Evolutionary conservation across 2,329 filamentous ascomycete genomes (phyloP).

Genomic region (Fusarium algeriense): DNA sequence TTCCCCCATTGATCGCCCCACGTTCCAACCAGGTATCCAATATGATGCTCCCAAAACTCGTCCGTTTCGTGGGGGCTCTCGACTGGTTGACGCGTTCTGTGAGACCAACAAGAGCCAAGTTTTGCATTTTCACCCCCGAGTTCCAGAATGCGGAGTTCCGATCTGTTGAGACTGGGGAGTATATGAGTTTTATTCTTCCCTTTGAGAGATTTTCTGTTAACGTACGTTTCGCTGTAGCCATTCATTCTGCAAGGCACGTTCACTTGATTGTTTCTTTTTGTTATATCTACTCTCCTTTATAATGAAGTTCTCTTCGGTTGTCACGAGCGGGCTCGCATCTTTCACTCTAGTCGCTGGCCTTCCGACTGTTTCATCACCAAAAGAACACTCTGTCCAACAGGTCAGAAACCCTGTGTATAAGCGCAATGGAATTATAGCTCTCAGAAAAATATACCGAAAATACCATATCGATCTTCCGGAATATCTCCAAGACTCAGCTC

Average conservation of each 20-base stretch:
- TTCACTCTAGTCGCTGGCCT: conserved; percentile 20
- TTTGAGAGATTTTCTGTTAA: too few species aligned
- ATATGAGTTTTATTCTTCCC: conserved; percentile 7
- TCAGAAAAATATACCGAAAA: conserved; percentile 53
- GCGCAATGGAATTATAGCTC: conserved; percentile 51
- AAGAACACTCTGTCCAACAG: conserved; percentile 49
- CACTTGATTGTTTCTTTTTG: neutral
- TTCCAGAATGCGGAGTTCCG: conserved; percentile 10
- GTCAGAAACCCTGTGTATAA: conserved; percentile 53
- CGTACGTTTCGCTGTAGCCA: neutral
- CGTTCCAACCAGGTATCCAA: conserved; percentile 6
- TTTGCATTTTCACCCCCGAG: neutral
- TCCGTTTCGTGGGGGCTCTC: neutral
- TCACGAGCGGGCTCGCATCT: conserved; percentile 28
- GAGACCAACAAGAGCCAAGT: conserved; percentile 2
- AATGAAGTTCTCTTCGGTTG: conserved; percentile 26
- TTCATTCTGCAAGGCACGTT: conserved; percentile 6
- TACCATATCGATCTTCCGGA: conserved; percentile 51
- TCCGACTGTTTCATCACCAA: conserved; percentile 4
- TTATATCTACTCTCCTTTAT: conserved; percentile 25
- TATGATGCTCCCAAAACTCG: conserved; percentile 16
- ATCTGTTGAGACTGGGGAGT: conserved; percentile 10
- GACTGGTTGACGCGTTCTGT: conserved; percentile 21
- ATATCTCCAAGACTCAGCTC: conserved; percentile 22
- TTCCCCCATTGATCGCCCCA: conserved; percentile 18